Conservation (phyloP, 306 rosid species). For the Morella rubra region DNA sequence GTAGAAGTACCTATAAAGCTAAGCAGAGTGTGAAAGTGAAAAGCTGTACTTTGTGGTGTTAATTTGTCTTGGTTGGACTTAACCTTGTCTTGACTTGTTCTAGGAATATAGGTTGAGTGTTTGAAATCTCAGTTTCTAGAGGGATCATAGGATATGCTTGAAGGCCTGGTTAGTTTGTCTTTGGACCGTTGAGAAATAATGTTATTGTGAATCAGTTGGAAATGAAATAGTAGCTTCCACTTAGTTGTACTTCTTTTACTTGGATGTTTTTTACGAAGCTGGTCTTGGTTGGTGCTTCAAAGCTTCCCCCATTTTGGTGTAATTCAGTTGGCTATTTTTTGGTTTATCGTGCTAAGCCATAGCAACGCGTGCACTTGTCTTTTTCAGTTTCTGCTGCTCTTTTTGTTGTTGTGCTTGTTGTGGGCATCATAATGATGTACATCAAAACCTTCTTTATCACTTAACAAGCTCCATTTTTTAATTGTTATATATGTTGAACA, state of each 20-base stretch:
- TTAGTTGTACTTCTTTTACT: not conserved
- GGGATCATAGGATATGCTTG: not conserved
- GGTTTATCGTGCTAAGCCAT: not conserved
- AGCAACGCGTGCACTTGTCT: not conserved
- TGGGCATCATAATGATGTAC: not conserved
- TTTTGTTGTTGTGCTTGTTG: not conserved
- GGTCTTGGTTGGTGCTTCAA: constrained; percentile 4
- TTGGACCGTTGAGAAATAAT: not conserved
- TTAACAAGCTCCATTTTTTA: not conserved
- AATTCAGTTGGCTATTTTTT: not conserved
- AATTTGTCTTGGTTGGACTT: not conserved
- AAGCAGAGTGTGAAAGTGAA: not conserved
- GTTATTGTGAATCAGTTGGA: not conserved
- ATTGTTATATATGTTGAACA: no score
- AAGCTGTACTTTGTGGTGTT: not conserved
- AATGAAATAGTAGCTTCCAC: not conserved
- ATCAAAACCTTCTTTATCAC: not conserved
- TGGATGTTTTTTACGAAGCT: not conserved
- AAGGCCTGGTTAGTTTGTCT: constrained; percentile 3
- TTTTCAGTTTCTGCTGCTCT: not conserved
- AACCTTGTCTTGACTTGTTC: not conserved
- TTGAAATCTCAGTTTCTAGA: not conserved
- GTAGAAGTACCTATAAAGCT: not conserved
- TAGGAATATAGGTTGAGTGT: not conserved
- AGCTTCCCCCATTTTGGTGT: not conserved